Percentiles rank a stretch among this genome's conserved stretches.
These are phyloP conservation scores for Phycomyces blakesleeanus DNA, from an alignment of 192 early-diverging fungal species.

Conservation along the genomic window DNA sequence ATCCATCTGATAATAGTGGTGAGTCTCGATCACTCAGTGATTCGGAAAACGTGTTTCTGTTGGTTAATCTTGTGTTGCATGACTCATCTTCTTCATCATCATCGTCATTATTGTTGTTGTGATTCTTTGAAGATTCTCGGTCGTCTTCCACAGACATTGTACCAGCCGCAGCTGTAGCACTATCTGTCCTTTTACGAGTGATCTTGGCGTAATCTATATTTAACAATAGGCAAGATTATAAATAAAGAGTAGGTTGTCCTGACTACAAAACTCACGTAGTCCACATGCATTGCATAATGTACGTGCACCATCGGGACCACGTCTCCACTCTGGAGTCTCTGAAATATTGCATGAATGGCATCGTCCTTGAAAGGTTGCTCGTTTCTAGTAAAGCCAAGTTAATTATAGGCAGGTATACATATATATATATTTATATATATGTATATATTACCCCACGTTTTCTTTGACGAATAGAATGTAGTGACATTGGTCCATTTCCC, in stretches of 20 bases:
- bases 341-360: constrained; percentile 81
- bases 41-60: too few relatives aligned
- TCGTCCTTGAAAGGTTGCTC: constrained; percentile 60
- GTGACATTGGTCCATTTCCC: constrained; percentile 1
- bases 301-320: constrained; percentile 86
- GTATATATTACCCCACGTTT: constrained; percentile 27
- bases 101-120: too few relatives aligned
- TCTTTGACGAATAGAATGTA: constrained; percentile 6
- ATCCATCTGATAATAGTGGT: too few relatives aligned
- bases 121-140: too few relatives aligned
- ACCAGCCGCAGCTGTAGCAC: not conserved
- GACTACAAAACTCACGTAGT: constrained; percentile 56
- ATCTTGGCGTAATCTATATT: constrained; percentile 16
- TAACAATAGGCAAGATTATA: not conserved
- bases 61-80: too few relatives aligned
- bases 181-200: constrained; percentile 7
- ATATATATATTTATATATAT: not conserved
- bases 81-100: too few relatives aligned
- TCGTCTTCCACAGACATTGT: too few relatives aligned
- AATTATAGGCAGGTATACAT: not conserved
- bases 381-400: constrained; percentile 34
- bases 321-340: constrained; percentile 93
- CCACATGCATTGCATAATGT: constrained; percentile 97
- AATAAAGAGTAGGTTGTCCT: constrained; percentile 1
- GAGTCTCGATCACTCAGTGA: too few relatives aligned